phyloP scores from a whole-genome alignment of 495 filamentous ascomycete genomes.

The Aspergillus olivimuriae region DNA sequence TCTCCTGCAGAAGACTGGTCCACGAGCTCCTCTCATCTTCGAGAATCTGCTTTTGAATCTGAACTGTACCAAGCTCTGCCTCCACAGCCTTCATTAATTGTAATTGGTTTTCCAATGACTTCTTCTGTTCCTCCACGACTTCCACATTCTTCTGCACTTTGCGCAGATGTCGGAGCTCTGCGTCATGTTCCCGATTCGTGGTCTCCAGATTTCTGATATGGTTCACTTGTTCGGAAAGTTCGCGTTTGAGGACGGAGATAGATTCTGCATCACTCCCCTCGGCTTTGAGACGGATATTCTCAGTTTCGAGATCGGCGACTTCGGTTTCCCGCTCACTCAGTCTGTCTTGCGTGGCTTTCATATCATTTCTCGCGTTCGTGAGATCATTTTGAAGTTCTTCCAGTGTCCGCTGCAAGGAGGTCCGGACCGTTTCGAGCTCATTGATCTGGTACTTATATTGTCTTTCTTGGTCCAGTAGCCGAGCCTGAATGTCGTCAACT shows the following conservation, averaged over 20 bases:
- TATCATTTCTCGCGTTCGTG: constrained; percentile 50
- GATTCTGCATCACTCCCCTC: constrained; percentile 82
- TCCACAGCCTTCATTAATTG: constrained; percentile 68
- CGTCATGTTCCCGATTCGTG: constrained; percentile 69
- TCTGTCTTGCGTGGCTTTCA: constrained; percentile 61
- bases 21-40: constrained; percentile 85
- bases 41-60: constrained; percentile 75
- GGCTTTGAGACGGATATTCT: constrained; percentile 74
- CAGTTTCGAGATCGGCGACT: constrained; percentile 67
- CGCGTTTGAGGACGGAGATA: constrained; percentile 71
- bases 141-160: constrained; percentile 78
- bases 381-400: constrained; percentile 69
- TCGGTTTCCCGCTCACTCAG: constrained; percentile 62
- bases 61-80: constrained; percentile 66
- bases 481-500: constrained; percentile 65
- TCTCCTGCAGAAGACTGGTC: constrained; percentile 75
- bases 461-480: constrained; percentile 63
- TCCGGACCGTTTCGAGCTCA: constrained; percentile 66
- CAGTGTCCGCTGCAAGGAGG: constrained; percentile 58
- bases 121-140: constrained; percentile 94
- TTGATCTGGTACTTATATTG: constrained; percentile 60
- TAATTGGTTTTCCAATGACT: constrained; percentile 69
- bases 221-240: constrained; percentile 80
- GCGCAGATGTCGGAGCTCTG: constrained; percentile 73
- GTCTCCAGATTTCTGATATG: constrained; percentile 82